A percentile compares a stretch with the other conserved stretches of the same genome.
Evolutionary conservation across 2,329 filamentous ascomycete species (phyloP).

Genomic region (Aspergillus sp.): DNA sequence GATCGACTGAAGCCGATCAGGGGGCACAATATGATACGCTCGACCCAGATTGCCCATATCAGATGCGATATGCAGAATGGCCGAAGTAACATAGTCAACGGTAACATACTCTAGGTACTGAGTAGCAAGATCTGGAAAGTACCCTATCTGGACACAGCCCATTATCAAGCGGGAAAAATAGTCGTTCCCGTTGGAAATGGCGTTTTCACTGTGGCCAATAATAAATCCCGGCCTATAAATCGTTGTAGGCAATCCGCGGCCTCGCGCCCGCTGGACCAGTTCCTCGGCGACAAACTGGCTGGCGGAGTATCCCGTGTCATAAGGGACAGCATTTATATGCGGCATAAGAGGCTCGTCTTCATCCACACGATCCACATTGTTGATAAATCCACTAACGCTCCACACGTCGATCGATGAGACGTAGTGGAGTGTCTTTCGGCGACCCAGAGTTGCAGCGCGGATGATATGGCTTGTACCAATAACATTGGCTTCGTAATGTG

Average conservation of each 20-base stretch:
- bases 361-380: background rate
- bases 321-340: background rate
- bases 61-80: constrained; percentile 1
- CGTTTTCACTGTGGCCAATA: background rate
- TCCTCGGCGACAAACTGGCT: constrained; percentile 1
- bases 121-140: background rate
- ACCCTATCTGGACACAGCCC: background rate
- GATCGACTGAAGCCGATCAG: background rate
- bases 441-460: background rate
- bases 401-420: background rate
- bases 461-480: constrained; percentile 1
- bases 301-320: background rate
- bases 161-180: constrained; percentile 1
- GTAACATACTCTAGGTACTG: background rate
- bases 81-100: constrained; percentile 1
- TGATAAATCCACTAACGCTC: background rate
- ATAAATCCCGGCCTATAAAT: constrained; percentile 3
- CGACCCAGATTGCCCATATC: background rate
- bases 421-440: constrained; percentile 2
- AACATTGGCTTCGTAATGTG: background rate
- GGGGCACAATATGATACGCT: background rate
- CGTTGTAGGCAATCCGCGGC: background rate
- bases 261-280: background rate
- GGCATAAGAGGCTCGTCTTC: background rate
- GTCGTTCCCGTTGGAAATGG: background rate